Conservation (phyloP, 2,329 filamentous ascomycete species). For the Aspergillus sp. region DNA sequence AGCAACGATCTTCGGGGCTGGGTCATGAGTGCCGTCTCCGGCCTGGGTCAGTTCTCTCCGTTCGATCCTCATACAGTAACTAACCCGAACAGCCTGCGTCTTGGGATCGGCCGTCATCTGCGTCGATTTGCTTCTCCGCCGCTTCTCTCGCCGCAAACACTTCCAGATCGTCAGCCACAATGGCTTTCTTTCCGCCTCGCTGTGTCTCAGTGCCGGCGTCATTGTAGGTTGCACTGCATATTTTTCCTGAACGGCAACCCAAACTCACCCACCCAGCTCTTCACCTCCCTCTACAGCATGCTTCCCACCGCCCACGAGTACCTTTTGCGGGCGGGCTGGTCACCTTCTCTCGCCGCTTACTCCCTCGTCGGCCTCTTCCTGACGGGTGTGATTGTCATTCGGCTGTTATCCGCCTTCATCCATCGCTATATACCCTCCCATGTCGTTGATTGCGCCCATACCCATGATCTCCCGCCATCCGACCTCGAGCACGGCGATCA, state of each 20-base stretch:
- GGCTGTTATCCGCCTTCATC: constrained; percentile 43
- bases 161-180: constrained; percentile 91
- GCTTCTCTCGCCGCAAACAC: constrained; percentile 68
- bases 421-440: constrained; percentile 51
- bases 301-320: constrained; percentile 81
- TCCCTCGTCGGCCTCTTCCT: constrained; percentile 48
- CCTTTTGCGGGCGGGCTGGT: constrained; percentile 66
- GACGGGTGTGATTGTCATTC: constrained; percentile 48
- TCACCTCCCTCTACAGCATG: constrained; percentile 91
- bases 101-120: constrained; percentile 82
- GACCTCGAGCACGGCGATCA: constrained; percentile 33
- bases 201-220: constrained; percentile 92
- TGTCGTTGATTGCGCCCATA: constrained; percentile 50
- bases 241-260: constrained; percentile 24
- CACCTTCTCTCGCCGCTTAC: constrained; percentile 62
- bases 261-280: constrained; percentile 60
- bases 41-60: constrained; percentile 57
- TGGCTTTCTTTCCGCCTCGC: constrained; percentile 78
- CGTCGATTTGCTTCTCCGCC: constrained; percentile 73
- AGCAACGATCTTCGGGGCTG: constrained; percentile 87
- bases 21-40: constrained; percentile 84
- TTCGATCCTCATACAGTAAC: neutral
- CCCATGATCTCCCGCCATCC: constrained; percentile 36
- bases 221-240: constrained; percentile 62
- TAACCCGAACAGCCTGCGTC: constrained; percentile 49